phyloP scores from a whole-genome alignment of 208 protist species.

The Giardia duodenalis region DNA sequence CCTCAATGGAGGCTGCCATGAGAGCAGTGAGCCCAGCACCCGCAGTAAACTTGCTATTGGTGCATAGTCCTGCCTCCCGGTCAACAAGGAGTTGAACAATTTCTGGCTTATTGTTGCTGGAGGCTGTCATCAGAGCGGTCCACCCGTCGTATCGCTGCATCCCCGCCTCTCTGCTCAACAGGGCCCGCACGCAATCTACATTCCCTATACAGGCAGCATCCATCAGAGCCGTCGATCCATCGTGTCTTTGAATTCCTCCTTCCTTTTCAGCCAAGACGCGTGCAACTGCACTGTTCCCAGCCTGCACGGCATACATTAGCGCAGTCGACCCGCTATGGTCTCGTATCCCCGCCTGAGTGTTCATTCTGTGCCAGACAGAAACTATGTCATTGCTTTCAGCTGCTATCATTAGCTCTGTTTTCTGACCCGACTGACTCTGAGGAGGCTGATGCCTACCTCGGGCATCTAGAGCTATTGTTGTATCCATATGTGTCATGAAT shows the following conservation, averaged over 20 bases:
- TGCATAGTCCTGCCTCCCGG: background rate
- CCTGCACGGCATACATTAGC: background rate
- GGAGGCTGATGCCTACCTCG: background rate
- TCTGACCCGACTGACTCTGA: background rate
- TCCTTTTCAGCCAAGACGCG: background rate
- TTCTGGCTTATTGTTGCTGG: background rate
- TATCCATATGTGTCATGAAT: background rate
- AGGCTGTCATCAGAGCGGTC: background rate
- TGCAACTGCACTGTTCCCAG: background rate
- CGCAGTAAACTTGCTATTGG: background rate
- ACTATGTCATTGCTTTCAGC: background rate
- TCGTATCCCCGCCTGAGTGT: background rate
- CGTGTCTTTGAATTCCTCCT: background rate
- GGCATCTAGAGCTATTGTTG: background rate
- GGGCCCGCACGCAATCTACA: background rate
- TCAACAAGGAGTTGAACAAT: background rate
- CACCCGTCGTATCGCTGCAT: background rate
- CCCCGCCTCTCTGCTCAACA: background rate
- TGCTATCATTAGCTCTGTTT: slow-evolving; percentile 1
- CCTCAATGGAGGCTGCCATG: background rate
- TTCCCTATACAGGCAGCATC: background rate
- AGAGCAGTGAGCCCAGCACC: background rate
- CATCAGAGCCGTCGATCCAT: background rate
- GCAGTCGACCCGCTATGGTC: background rate
- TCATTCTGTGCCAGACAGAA: background rate